Evolutionary conservation across 2,329 filamentous ascomycete species (phyloP), one percentile per base, ranked within the genome.

Genomic region (Arthrobotrys entomopaga): DNA sequence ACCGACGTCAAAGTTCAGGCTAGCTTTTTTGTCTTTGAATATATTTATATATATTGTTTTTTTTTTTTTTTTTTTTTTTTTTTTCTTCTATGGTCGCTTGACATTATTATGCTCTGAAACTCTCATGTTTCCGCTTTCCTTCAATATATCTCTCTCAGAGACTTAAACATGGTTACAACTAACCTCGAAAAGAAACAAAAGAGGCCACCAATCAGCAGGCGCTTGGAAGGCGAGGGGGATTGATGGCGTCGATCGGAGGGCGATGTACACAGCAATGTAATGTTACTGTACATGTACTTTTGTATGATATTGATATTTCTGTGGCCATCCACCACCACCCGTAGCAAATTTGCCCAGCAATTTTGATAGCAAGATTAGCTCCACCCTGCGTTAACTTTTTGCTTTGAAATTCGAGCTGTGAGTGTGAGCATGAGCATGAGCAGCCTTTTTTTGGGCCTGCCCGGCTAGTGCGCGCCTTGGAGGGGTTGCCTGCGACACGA

Each of bases 81-180:
- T 34, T 34, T 34, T 34, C 29, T 34, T 34, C n/a, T 5, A 10
- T 34, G 67, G 67, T 48, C 60, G 67, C 60, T 54, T 34, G 60
- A 65, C 59, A 73, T 61, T 65, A 73, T 65, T 60, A 56, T 49
- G 69, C 53, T 61, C 69, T 73, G 69, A 73, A 73, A 73, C 69
- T 73, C 69, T 73, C 69, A 73, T 22, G 60, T 73, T 73, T 73
- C 69, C 69, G 69, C 61, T 60, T n/a, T 66, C 48, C 40, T 57
- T 24, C 5, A 11, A 15, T 56, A 56, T 65, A 73, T 61, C 64
- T 73, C 69, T 73, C 69, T 73, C 69, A 66, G 53, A 71, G 66
- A 71, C 52, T 59, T 58, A 49, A 61, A 57, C 61, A 73, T 73
- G 69, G 56, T 65, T 65, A 61, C 69, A 64, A 70, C 65, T 42